Percentiles rank a stretch among this genome's conserved stretches.
phyloP scores from a whole-genome alignment of 1,284 basidiomycete species.

The Leccinum ambiguum region DNA sequence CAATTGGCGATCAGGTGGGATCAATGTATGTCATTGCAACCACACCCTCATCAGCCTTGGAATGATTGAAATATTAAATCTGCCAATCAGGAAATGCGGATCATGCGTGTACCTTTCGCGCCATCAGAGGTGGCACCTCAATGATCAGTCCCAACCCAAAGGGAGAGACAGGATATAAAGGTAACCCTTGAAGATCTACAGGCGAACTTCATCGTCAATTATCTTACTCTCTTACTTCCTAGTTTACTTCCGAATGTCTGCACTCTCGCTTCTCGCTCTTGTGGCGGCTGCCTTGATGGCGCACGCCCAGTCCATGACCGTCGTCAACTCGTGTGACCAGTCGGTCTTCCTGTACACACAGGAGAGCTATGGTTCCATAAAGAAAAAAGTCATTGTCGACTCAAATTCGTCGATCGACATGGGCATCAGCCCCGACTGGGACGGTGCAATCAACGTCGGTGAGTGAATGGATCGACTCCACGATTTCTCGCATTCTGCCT shows the following conservation, averaged over 20 bases:
- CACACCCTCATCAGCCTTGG: neutral
- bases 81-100: neutral
- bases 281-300: conserved; percentile 9
- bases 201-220: neutral
- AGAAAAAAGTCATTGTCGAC: conserved; percentile 19
- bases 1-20: neutral
- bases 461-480: conserved; percentile 6
- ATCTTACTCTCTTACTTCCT: neutral
- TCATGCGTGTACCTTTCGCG: neutral
- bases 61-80: neutral
- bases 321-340: conserved; percentile 16
- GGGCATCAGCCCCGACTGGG: conserved; percentile 25
- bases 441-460: conserved; percentile 26
- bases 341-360: conserved; percentile 24
- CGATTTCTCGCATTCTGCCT: neutral
- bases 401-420: conserved; percentile 12
- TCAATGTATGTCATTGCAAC: neutral
- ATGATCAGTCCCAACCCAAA: neutral
- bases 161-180: neutral
- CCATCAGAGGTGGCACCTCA: neutral
- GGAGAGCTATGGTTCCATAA: conserved; percentile 20
- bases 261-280: conserved; percentile 15
- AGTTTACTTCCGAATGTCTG: conserved; percentile 8
- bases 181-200: neutral
- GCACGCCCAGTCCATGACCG: conserved; percentile 3